A percentile compares a stretch with the other conserved stretches of the same genome.
phyloP scores from a whole-genome alignment of 83 land plant genomes.

The Picea mariana region DNA sequence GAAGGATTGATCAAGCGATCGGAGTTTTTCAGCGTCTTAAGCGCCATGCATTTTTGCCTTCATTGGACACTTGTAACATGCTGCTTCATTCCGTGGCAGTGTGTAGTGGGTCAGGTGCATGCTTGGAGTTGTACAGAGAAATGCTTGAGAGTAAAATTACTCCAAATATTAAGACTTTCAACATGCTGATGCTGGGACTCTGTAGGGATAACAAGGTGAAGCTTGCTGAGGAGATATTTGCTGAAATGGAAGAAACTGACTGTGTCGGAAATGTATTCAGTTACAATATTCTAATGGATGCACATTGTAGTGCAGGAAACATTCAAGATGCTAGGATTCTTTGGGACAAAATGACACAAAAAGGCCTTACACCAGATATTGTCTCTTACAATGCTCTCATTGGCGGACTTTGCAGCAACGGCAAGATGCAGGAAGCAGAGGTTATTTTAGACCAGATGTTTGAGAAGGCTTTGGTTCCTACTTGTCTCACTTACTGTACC shows the following conservation, averaged over 20 bases:
- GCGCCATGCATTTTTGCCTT: slow-evolving; percentile 24
- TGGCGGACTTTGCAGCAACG: slow-evolving; percentile 40
- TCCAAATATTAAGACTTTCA: slow-evolving; percentile 53
- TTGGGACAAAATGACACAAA: slow-evolving; percentile 40
- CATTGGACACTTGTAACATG: slow-evolving; percentile 30
- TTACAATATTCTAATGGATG: slow-evolving; percentile 49
- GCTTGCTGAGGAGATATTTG: slow-evolving; percentile 22
- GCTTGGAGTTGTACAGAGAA: slow-evolving; percentile 31
- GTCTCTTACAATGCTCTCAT: slow-evolving; percentile 54
- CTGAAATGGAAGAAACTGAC: slow-evolving; percentile 31
- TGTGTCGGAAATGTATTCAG: slow-evolving; percentile 31
- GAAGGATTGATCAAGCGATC: slow-evolving; percentile 36
- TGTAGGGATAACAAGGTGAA: slow-evolving; percentile 29
- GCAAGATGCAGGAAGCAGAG: slow-evolving; percentile 35
- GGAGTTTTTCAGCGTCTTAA: slow-evolving; percentile 26
- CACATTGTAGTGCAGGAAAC: slow-evolving; percentile 7
- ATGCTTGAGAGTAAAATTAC: slow-evolving; percentile 17
- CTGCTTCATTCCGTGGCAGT: slow-evolving; percentile 32
- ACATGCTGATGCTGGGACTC: slow-evolving; percentile 37
- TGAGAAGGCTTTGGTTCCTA: slow-evolving; percentile 34
- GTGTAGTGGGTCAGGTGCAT: slow-evolving; percentile 24
- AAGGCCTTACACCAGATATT: slow-evolving; percentile 35
- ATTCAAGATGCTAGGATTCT: slow-evolving; percentile 34
- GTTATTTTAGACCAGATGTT: slow-evolving; percentile 34
- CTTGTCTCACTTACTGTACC: slow-evolving; percentile 34